Base-by-base conservation (phyloP, 2,329 filamentous ascomycete genomes). In the Cladosporium phlei region DNA sequence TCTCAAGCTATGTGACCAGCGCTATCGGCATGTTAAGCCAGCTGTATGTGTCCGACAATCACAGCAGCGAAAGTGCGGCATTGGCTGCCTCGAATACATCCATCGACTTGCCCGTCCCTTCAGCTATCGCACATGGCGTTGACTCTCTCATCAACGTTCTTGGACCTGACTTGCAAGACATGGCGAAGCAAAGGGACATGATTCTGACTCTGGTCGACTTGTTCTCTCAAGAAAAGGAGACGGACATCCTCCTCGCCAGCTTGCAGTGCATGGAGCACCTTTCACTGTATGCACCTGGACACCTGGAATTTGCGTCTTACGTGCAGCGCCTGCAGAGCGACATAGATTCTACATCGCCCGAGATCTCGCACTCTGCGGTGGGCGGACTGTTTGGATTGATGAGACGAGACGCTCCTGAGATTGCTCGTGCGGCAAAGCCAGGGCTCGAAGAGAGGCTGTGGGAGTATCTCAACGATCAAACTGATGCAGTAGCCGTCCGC, bases 91-190 rank as follows among this genome's bases (percentile, higher is more conserved):
- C 93, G 59, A 97, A 95, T 62, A 78, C 95, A 27, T 90, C 96
- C 66, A 75, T 94, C 57, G 88, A 93, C 47, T 75, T 90, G 19
- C 83, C 88, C 5, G 91, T 91, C 0, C 80, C 85, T 1, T 83
- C 88, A 16, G 86, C 89, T 1, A 83, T 97, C 51, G 85, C 87
- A 24, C 83, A 88, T 57, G 95, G 88, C 56, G 83, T 96, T 22
- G 90, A 97, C 66, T 93, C 90, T n/a, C 76, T 95, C 19, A 89
- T 98, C 69, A 97, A 97, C 57, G 93, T 98, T 8, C 77, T 98
- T 9, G 93, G 93, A 0, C 93, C 93, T 0, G 94, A 98, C 67
- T 72, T 98, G 17, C 93, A 97, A 66, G 93, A 97, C 59, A 82
- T 93, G 54, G 82, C 81, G 3, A 96, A 95, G 67, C 87, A 88